Base-by-base conservation (phyloP, 2,329 filamentous ascomycete species). In the Raffaelea deltoideospora region DNA sequence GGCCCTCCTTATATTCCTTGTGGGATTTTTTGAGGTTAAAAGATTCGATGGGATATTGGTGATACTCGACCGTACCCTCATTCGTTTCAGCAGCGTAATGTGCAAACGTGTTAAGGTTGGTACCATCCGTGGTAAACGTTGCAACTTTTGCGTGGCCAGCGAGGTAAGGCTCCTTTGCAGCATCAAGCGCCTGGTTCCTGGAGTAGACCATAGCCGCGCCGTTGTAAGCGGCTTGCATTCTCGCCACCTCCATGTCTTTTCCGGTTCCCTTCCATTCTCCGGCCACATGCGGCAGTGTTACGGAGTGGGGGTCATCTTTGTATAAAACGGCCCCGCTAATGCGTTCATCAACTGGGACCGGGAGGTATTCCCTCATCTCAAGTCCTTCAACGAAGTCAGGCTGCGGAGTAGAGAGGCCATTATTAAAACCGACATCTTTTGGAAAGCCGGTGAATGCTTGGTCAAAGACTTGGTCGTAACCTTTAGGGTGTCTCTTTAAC, bases 131-230 rank as follows among this genome's bases (percentile, higher is more conserved):
- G 19, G 43, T 44, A 31, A 53, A 52, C 0, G 49, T 53, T 4
- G 43, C 44, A 37, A 53, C 20, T 7, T 40, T 29, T 8, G 51
- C 43, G 23, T 48, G 40, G 8, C 45, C 45, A 2, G 40, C 23
- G 3, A 40, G 37, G 18, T 48, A 41, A 1, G 43, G 17, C 19
- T 43, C 38, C 3, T 40, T 43, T 4, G 49, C 18, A 11, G 40
- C 44, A 5, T 21, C 4, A 1, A 54, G 46, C 24, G 50, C 51
- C 5, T 45, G 30, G 19, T 45, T 52, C 17, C 51, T 39, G 4
- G 44, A 44, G 22, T 50, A 46, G 13, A 51, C 49, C 7, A 54
- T 41, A 1, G 49, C 46, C 4, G 50, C 48, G 14, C 51, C 51
- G 27, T 26, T 13, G 23, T 7, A 26, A 26, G 23, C 23, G 23